A percentile compares a stretch with the other conserved stretches of the same genome.
Evolutionary conservation across 169 alveolate genomes (phyloP).

Genomic region (Cryptosporidium muris): DNA sequence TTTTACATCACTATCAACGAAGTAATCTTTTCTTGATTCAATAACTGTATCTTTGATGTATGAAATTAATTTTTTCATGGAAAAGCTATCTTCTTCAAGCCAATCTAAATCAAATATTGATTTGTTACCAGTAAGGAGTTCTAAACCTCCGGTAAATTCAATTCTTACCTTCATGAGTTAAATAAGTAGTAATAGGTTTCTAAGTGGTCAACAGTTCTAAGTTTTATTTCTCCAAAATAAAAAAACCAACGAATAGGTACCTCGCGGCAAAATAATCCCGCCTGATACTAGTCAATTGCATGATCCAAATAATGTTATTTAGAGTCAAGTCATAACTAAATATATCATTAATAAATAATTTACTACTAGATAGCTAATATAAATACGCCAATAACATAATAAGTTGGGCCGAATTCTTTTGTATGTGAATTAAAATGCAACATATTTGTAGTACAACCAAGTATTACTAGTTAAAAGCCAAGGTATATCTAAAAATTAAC

Average conservation of each 20-base stretch:
- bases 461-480: too few relatives aligned
- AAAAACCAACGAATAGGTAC: constrained; percentile 45
- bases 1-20: constrained; percentile 69
- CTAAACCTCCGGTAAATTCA: constrained; percentile 68
- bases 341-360: neutral
- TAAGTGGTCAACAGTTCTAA: neutral
- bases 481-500: too few relatives aligned
- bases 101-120: constrained; percentile 1
- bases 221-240: neutral
- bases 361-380: neutral
- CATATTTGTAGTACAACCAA: too few relatives aligned
- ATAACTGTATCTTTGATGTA: constrained; percentile 36
- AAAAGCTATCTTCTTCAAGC: neutral
- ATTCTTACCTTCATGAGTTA: neutral
- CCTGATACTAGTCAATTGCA: constrained; percentile 60
- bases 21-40: constrained; percentile 53
- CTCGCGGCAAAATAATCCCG: constrained; percentile 62
- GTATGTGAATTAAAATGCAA: too few relatives aligned
- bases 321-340: too few relatives aligned
- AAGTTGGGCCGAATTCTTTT: too few relatives aligned
- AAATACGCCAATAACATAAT: too few relatives aligned
- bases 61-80: constrained; percentile 29
- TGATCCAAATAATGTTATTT: constrained; percentile 16
- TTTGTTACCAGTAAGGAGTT: constrained; percentile 35
- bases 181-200: neutral